Conservation (phyloP, 495 filamentous ascomycete species). For the Lindgomyces ingoldianus region DNA sequence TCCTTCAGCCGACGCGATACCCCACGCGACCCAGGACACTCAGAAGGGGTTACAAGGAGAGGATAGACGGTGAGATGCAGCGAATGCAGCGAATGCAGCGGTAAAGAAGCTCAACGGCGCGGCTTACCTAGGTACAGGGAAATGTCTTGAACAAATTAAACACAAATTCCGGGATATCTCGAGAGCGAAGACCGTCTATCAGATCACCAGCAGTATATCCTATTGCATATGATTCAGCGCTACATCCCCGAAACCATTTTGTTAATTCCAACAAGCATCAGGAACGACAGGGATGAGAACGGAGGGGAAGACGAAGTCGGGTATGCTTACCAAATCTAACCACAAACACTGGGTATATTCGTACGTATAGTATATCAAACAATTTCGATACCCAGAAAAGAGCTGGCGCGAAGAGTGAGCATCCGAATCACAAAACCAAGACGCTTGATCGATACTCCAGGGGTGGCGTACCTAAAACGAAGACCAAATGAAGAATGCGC, state of each 20-base stretch:
- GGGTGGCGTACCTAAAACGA: slow-evolving; percentile 27
- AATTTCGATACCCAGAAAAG: slow-evolving; percentile 27
- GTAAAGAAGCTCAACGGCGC: slow-evolving; percentile 4
- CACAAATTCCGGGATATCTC: slow-evolving; percentile 11
- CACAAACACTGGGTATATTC: slow-evolving; percentile 1
- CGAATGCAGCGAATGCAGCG: neutral
- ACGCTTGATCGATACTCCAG: neutral
- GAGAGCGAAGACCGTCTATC: slow-evolving; percentile 4
- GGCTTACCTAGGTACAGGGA: slow-evolving; percentile 29
- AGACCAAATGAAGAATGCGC: slow-evolving; percentile 28
- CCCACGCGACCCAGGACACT: neutral
- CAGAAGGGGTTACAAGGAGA: neutral
- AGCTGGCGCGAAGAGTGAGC: slow-evolving; percentile 31
- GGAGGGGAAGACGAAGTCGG: neutral
- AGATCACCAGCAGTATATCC: neutral
- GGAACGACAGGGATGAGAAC: neutral
- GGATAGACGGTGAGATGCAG: neutral
- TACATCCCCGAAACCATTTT: neutral
- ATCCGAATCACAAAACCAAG: neutral
- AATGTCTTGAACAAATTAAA: neutral
- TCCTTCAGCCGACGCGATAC: neutral
- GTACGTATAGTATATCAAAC: slow-evolving; percentile 32
- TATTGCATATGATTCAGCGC: neutral
- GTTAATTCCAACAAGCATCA: neutral
- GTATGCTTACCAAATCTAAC: neutral